A percentile compares a stretch with the other conserved stretches of the same genome.
These are phyloP conservation scores for Cyclotella baltica DNA, from an alignment of 108 stramenopile genomes.

Conservation along the genomic window DNA sequence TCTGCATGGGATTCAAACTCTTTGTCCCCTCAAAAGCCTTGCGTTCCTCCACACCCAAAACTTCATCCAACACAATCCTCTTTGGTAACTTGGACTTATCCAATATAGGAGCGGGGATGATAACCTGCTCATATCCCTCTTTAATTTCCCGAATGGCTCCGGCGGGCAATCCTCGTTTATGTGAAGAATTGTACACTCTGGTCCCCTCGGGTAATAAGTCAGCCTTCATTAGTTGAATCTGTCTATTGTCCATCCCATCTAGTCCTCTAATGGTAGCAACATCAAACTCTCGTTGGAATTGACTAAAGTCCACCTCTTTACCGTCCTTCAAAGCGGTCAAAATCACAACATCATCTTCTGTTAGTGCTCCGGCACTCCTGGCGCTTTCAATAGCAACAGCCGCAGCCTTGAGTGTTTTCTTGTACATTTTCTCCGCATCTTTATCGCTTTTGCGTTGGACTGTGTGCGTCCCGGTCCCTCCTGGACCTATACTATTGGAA, in stretches of 20 bases:
- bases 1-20: constrained; percentile 95
- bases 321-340: neutral
- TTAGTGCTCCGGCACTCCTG: constrained; percentile 78
- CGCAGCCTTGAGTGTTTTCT: constrained; percentile 74
- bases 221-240: constrained; percentile 63
- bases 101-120: constrained; percentile 77
- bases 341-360: constrained; percentile 63
- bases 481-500: neutral
- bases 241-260: constrained; percentile 44
- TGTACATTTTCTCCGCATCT: constrained; percentile 61
- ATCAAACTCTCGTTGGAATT: constrained; percentile 16
- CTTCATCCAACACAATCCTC: constrained; percentile 66
- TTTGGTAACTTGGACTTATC: constrained; percentile 61
- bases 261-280: constrained; percentile 20
- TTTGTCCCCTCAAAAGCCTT: constrained; percentile 78
- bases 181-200: constrained; percentile 49
- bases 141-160: constrained; percentile 78
- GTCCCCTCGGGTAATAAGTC: constrained; percentile 77
- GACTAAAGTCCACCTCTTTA: constrained; percentile 16
- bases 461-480: constrained; percentile 64
- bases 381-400: constrained; percentile 65
- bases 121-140: constrained; percentile 79
- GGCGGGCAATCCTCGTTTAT: constrained; percentile 59
- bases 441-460: constrained; percentile 64
- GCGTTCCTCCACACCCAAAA: constrained; percentile 60